Base-by-base conservation (phyloP, 345 rosid species). In the Citrus inodora region DNA sequence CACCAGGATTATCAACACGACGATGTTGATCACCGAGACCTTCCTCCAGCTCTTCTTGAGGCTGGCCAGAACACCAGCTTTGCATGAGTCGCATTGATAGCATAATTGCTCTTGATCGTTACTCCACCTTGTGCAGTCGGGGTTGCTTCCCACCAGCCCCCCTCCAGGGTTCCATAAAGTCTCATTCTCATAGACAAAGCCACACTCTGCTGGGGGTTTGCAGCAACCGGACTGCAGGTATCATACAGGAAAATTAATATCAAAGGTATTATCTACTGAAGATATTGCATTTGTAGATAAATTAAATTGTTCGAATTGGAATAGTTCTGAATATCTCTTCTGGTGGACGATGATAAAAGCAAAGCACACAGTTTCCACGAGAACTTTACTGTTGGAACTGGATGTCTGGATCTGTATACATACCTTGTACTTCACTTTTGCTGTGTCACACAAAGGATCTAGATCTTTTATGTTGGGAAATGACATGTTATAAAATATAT, bases 31-130 rank as follows among this genome's bases (percentile, higher is more conserved):
- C 48, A 94, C 87, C 0, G 98, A 96, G 40, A 89, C 98, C 84
- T 96, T 94, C 84, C 99, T 89, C 99, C 99, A 96, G 78, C 98
- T 96, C 86, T 84, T 87, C 89, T 77, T 93, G 38, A 96, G 79
- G 87, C 94, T 96, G 66, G 87, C 98, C 22, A 96, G 87, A 33
- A 96, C 97, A 21, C 98, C 98, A 0, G 98, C 99, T 81, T 90
- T 96, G 87, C 99, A 96, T 7, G 99, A 92, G 79, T 86, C 76
- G 40, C 99, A 96, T 5, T 80, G 79, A 73, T 96, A 96, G 85
- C 99, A 96, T 0, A 96, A 85, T 33, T 73, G 85, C 71, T 70
- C 53, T 67, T 94, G 99, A 76, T 96, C 99, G 55, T 90, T 86
- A 85, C 59, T 92, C 98, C 98, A 94, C 32, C 21, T 19, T 51